A percentile compares a stretch with the other conserved stretches of the same genome.
These are phyloP conservation scores for Luffa acutangula DNA, from an alignment of 306 rosid species.

Conservation along the genomic window DNA sequence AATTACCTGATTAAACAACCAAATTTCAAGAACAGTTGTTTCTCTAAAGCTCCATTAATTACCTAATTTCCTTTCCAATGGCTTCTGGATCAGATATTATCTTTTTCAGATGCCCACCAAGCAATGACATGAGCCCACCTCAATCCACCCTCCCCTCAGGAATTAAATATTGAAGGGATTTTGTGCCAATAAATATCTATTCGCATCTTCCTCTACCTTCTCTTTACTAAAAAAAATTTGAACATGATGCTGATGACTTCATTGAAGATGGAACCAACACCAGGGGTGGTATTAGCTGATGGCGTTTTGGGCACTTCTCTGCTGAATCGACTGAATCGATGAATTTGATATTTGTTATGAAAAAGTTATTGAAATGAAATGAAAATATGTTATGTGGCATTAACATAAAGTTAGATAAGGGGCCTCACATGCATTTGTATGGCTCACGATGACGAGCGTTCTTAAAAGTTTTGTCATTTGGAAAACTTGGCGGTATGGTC, in stretches of 20 bases:
- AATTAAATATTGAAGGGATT: slow-evolving; percentile 26
- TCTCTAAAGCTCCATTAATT: not conserved
- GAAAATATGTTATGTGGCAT: too few relatives aligned
- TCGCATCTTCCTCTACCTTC: slow-evolving; percentile 29
- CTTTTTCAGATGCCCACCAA: slow-evolving; percentile 51
- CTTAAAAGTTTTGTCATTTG: too few relatives aligned
- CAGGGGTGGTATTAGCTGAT: slow-evolving; percentile 42
- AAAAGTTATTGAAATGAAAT: too few relatives aligned
- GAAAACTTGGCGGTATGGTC: too few relatives aligned
- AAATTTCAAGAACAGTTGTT: too few relatives aligned
- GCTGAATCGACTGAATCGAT: slow-evolving; percentile 52
- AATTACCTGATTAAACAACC: too few relatives aligned
- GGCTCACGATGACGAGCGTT: too few relatives aligned
- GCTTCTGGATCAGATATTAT: not conserved
- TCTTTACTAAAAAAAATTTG: slow-evolving; percentile 15
- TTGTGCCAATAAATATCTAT: slow-evolving; percentile 12
- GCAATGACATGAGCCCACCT: slow-evolving; percentile 54
- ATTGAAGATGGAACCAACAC: slow-evolving; percentile 58
- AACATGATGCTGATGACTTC: slow-evolving; percentile 44
- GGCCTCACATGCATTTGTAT: too few relatives aligned
- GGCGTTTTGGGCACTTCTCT: slow-evolving; percentile 34
- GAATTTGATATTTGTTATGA: slow-evolving; percentile 14
- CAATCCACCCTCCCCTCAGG: slow-evolving; percentile 72
- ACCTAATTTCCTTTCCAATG: not conserved
- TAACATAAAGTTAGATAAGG: too few relatives aligned